Conservation (phyloP, 1,284 basidiomycete genomes). For the Fomitiporia mediterranea region DNA sequence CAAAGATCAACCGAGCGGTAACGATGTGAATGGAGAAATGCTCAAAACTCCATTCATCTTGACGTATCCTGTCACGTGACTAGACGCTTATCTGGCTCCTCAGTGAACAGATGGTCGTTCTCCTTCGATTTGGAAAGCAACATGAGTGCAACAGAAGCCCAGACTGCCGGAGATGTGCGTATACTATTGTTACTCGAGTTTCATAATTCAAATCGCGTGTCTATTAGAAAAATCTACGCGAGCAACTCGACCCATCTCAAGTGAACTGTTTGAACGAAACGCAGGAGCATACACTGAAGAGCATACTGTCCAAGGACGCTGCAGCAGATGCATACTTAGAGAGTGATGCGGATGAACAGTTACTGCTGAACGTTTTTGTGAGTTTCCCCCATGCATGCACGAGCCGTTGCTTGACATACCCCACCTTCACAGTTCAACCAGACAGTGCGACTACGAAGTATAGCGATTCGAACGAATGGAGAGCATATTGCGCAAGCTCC, state of each 20-base stretch:
- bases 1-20: too few species aligned
- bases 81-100: too few species aligned
- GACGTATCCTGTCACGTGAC: too few species aligned
- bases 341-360: conserved; percentile 79
- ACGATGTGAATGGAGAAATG: too few species aligned
- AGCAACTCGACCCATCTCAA: conserved; percentile 51
- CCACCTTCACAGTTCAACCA: conserved; percentile 65
- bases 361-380: conserved; percentile 66
- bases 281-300: conserved; percentile 52
- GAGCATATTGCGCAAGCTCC: conserved; percentile 48
- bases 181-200: neutral
- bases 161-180: neutral
- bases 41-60: too few species aligned
- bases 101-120: too few species aligned
- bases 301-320: conserved; percentile 53
- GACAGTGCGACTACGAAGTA: conserved; percentile 67
- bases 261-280: conserved; percentile 78
- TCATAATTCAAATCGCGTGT: neutral
- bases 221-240: conserved; percentile 6
- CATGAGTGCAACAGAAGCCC: neutral
- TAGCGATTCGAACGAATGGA: conserved; percentile 53
- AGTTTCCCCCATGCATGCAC: conserved; percentile 24
- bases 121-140: neutral
- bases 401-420: neutral
- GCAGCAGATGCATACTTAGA: conserved; percentile 50